Percentiles rank a stretch among this genome's conserved stretches.
These are phyloP conservation scores for Microdochium nivale DNA, from an alignment of 2,329 filamentous ascomycete genomes.

Conservation along the genomic window DNA sequence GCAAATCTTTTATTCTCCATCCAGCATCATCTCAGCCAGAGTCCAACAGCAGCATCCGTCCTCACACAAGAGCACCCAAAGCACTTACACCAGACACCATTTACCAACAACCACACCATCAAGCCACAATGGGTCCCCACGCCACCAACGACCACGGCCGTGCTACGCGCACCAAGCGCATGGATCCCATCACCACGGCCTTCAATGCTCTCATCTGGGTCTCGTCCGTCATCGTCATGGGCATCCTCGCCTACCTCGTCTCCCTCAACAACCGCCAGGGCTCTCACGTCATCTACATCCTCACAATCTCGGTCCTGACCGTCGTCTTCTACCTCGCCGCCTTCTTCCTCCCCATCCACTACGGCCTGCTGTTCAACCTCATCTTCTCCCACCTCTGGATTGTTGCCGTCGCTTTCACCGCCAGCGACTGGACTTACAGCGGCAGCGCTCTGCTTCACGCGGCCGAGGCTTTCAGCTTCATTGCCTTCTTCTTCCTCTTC, in stretches of 20 bases:
- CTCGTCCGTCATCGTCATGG: not conserved
- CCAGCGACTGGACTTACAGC: not conserved
- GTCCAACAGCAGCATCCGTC: no score
- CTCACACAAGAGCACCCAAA: not conserved
- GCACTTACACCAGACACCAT: not conserved
- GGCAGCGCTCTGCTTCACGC: not conserved
- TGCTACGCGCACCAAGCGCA: not conserved
- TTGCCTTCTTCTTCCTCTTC: conserved; percentile 1
- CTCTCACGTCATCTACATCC: not conserved
- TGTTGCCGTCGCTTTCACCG: conserved; percentile 1
- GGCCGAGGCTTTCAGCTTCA: conserved; percentile 1
- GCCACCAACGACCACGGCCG: not conserved
- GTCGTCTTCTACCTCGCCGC: conserved; percentile 1
- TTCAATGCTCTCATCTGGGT: not conserved
- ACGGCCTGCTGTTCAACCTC: conserved; percentile 1
- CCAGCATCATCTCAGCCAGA: not conserved
- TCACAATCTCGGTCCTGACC: not conserved
- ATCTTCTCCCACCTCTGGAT: conserved; percentile 1
- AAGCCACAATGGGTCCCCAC: not conserved
- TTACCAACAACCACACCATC: not conserved
- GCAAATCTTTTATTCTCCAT: not conserved
- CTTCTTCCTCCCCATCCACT: not conserved
- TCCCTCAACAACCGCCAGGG: not conserved
- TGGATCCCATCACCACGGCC: not conserved
- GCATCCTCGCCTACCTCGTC: conserved; percentile 1